phyloP scores from a whole-genome alignment of 208 protist genomes.

The Trypanosoma brucei region DNA sequence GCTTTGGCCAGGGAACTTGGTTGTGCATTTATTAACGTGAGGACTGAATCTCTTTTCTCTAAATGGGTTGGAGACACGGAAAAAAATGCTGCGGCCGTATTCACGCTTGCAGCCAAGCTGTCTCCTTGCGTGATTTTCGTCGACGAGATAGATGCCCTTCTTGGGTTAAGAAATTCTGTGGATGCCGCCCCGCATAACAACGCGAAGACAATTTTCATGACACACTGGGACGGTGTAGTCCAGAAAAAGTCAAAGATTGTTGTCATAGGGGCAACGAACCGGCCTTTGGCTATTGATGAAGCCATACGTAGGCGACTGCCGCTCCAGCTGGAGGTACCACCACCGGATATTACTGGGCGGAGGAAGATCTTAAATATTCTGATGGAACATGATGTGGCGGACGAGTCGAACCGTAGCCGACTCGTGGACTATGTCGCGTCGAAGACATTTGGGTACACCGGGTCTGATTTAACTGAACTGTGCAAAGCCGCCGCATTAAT shows the following conservation, averaged over 20 bases:
- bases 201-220: conserved; percentile 92
- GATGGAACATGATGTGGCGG: conserved; percentile 51
- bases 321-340: conserved; percentile 75
- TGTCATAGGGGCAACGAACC: conserved; percentile 89
- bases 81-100: conserved; percentile 91
- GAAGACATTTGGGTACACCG: conserved; percentile 83
- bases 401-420: conserved; percentile 38
- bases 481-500: conserved; percentile 85
- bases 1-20: conserved; percentile 99
- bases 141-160: conserved; percentile 90
- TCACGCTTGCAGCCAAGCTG: conserved; percentile 79
- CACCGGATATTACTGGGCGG: conserved; percentile 48
- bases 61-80: conserved; percentile 96
- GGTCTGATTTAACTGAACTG: conserved; percentile 91
- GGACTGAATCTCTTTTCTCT: conserved; percentile 75
- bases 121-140: conserved; percentile 89
- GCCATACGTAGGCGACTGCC: conserved; percentile 89
- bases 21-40: conserved; percentile 99
- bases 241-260: conserved; percentile 50
- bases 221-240: conserved; percentile 85
- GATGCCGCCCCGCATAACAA: conserved; percentile 67
- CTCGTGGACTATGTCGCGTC: conserved; percentile 73
- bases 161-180: conserved; percentile 67
- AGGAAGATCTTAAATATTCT: conserved; percentile 79
- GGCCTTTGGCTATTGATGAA: conserved; percentile 86